Evolutionary conservation across 2,329 filamentous ascomycete genomes (phyloP), one percentile per base, ranked within the genome.

Genomic region (Thielaviopsis populi): DNA sequence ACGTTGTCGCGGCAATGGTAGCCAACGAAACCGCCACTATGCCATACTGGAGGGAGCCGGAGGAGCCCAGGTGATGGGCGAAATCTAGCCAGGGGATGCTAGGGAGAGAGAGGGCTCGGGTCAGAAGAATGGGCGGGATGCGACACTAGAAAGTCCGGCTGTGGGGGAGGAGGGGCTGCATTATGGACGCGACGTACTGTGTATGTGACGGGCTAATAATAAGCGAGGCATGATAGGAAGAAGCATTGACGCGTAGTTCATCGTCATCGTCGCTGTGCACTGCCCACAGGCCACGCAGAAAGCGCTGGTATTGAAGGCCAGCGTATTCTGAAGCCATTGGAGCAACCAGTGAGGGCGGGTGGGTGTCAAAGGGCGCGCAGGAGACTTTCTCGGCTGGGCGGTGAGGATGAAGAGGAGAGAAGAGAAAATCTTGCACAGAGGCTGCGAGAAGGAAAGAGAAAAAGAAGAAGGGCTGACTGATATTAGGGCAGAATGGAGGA

Each of bases 31-130:
- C 22, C 7, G 40, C 42, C 7, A 66, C 62, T n/a, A 64, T 33
- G 3, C 33, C 22, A 41, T 62, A 62, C 27, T 66, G 65, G 42
- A 62, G 17, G 15, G 33, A 19, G 22, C 65, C 65, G 19, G 65
- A 24, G 13, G 48, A 58, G 46, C 48, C 50, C 19, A 60, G 40
- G 4, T n/a, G 3, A 41, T 60, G 40, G 17, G 59, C 27, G 19
- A 17, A 27, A 30, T 63, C 61, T 22, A 66, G n/a, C 64, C 64
- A 66, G 53, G 61, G 64, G 54, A 66, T 63, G 33, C 60, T 59
- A 37, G 17, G 19, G 30, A 56, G 46, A 37, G 33, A n/a, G n/a
- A n/a, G n/a, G n/a, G 33, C 3, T 37, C 33, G 8, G 11, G 46
- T 50, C 46, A 50, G 46, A 50, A 50, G 46, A 50, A 50, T 50